phyloP scores from a whole-genome alignment of 208 protist genomes.

The Crithidia sp. region DNA sequence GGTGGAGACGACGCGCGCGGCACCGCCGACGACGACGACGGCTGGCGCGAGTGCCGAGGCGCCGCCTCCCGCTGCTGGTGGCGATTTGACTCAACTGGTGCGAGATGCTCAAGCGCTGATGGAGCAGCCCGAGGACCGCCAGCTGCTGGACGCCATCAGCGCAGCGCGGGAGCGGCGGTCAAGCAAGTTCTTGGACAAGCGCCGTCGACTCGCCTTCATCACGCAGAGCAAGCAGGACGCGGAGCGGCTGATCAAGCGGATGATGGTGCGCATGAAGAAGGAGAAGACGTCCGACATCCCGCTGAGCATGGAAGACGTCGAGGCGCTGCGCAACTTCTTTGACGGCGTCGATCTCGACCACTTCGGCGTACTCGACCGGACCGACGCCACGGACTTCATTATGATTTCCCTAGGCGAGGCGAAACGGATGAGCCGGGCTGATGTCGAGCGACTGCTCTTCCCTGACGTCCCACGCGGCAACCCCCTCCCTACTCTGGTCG shows the following conservation, averaged over 20 bases:
- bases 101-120: constrained; percentile 14
- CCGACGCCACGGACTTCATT: constrained; percentile 62
- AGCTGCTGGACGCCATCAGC: constrained; percentile 41
- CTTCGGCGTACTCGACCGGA: constrained; percentile 60
- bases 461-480: constrained; percentile 19
- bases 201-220: constrained; percentile 49
- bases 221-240: constrained; percentile 53
- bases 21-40: not conserved
- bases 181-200: constrained; percentile 47
- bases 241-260: constrained; percentile 48
- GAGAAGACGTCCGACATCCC: constrained; percentile 58
- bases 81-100: constrained; percentile 20
- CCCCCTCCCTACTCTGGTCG: constrained; percentile 45
- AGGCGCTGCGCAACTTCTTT: constrained; percentile 67
- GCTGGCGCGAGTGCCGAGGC: not conserved
- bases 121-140: constrained; percentile 28
- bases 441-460: constrained; percentile 50
- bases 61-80: constrained; percentile 3
- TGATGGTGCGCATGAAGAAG: constrained; percentile 62
- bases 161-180: constrained; percentile 23
- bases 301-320: constrained; percentile 70
- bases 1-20: constrained; percentile 30
- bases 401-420: constrained; percentile 52
- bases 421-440: constrained; percentile 33
- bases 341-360: constrained; percentile 65